Conservation (phyloP, 2,329 filamentous ascomycete genomes). For the Talaromyces amestolkiae region DNA sequence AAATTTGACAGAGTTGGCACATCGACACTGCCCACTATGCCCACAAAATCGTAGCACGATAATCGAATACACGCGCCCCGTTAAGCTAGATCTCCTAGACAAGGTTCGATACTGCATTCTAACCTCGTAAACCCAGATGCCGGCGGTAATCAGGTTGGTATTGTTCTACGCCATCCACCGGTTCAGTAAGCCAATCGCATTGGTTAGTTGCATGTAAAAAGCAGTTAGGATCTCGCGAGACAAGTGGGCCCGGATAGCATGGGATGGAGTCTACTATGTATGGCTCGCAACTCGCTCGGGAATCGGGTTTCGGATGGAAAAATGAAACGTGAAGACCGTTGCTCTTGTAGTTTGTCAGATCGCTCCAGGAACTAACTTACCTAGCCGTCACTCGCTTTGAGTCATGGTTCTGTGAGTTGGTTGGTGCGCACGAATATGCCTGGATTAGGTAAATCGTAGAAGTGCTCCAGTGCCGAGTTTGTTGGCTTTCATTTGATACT, state of each 20-base stretch:
- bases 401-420: background rate
- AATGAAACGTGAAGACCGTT: background rate
- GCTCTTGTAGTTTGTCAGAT: background rate
- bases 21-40: background rate
- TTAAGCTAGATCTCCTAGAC: background rate
- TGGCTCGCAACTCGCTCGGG: conserved; percentile 1
- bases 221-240: conserved; percentile 6
- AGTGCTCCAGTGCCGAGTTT: background rate
- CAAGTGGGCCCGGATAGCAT: background rate
- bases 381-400: background rate
- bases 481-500: background rate
- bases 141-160: background rate
- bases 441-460: background rate
- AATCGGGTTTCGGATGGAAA: background rate
- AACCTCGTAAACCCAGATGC: background rate
- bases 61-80: background rate
- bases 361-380: background rate
- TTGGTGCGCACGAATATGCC: background rate
- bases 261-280: background rate
- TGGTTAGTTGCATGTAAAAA: background rate
- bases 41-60: background rate
- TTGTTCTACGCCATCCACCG: background rate
- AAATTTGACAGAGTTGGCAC: background rate
- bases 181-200: background rate
- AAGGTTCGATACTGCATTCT: background rate